Evolutionary conservation across 192 early-diverging fungal genomes (phyloP).

Genomic region (Umbelopsis sp.): DNA sequence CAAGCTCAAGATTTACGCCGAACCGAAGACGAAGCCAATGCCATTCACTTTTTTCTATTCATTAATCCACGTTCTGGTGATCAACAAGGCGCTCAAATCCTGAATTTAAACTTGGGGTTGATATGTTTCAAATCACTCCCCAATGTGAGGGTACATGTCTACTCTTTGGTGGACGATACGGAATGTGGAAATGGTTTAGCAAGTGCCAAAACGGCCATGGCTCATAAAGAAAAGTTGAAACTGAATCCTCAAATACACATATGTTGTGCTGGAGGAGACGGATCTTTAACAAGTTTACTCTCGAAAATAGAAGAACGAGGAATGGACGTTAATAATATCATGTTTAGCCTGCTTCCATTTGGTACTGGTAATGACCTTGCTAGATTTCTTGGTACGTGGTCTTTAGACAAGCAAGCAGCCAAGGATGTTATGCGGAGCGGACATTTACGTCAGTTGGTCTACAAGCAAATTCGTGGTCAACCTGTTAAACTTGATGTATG

Average conservation of each 20-base stretch:
- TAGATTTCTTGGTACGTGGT: conserved; percentile 39
- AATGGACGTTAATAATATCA: conserved; percentile 25
- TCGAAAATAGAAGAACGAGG: conserved; percentile 40
- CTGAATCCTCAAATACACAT: conserved; percentile 24
- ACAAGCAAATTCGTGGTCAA: conserved; percentile 16
- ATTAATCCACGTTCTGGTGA: conserved; percentile 49
- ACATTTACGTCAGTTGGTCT: conserved; percentile 11
- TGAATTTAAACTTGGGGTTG: conserved; percentile 35
- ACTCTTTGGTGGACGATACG: background rate
- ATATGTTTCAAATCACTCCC: conserved; percentile 40
- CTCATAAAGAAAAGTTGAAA: background rate
- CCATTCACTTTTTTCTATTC: conserved; percentile 21
- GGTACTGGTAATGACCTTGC: conserved; percentile 57
- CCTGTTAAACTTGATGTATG: conserved; percentile 14
- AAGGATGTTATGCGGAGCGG: conserved; percentile 18
- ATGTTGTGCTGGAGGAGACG: conserved; percentile 41
- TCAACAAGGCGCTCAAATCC: conserved; percentile 34
- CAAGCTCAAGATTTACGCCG: background rate
- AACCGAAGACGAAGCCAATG: background rate
- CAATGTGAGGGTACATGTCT: conserved; percentile 15
- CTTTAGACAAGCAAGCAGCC: conserved; percentile 19
- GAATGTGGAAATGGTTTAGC: conserved; percentile 34
- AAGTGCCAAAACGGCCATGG: conserved; percentile 30
- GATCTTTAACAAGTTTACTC: conserved; percentile 44
- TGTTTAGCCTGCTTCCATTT: conserved; percentile 46